Conservation (phyloP, 192 early-diverging fungal genomes). For the Cladochytrium replicatum region DNA sequence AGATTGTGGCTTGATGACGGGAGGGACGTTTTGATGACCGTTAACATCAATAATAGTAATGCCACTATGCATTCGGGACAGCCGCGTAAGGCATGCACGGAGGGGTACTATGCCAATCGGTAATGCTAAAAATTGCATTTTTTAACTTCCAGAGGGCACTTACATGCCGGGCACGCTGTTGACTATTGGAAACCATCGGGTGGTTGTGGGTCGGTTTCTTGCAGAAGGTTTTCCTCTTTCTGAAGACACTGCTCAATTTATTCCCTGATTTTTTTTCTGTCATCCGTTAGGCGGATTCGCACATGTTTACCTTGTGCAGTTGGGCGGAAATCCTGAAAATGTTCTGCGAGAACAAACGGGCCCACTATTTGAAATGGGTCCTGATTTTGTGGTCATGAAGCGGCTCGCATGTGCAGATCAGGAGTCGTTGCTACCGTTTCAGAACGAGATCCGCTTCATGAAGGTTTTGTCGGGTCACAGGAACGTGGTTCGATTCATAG, state of each 20-base stretch:
- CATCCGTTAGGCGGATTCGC: slow-evolving; percentile 69
- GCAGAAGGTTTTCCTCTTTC: slow-evolving; percentile 60
- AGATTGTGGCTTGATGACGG: too few relatives aligned
- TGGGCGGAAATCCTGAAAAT: slow-evolving; percentile 35
- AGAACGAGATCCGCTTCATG: slow-evolving; percentile 73
- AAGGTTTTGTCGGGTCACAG: slow-evolving; percentile 64
- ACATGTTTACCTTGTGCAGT: slow-evolving; percentile 73
- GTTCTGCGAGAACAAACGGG: neutral
- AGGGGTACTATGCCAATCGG: too few relatives aligned
- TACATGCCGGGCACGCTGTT: slow-evolving; percentile 54
- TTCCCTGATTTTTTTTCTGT: too few relatives aligned
- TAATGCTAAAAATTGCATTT: too few relatives aligned
- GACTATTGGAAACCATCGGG: slow-evolving; percentile 42
- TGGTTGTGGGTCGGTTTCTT: slow-evolving; percentile 62
- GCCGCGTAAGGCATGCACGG: too few relatives aligned
- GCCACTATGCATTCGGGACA: too few relatives aligned
- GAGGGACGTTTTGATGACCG: too few relatives aligned
- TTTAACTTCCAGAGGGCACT: too few relatives aligned
- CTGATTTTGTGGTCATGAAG: slow-evolving; percentile 81
- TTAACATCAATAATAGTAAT: too few relatives aligned
- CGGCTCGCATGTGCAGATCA: slow-evolving; percentile 63
- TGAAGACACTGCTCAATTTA: neutral
- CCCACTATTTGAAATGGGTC: too few relatives aligned
- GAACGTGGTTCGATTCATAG: slow-evolving; percentile 73
- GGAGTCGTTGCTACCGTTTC: slow-evolving; percentile 47